A percentile compares a stretch with the other conserved stretches of the same genome.
Conservation (phyloP, 495 filamentous ascomycete species). For the Tuber microsphaerosporum region DNA sequence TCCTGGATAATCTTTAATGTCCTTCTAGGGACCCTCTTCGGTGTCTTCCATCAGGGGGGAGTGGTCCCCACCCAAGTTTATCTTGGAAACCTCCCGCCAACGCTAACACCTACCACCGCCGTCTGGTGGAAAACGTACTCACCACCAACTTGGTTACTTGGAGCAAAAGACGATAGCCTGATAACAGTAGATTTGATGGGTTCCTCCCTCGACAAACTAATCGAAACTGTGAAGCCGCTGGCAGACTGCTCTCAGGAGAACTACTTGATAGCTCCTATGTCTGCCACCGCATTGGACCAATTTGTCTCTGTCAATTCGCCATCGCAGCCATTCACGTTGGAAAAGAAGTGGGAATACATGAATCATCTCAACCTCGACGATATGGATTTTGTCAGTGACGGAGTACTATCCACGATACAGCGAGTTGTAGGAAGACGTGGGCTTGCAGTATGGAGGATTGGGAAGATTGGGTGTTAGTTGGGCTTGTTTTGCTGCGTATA, state of each 20-base stretch:
- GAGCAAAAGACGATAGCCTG: constrained; percentile 57
- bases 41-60: constrained; percentile 88
- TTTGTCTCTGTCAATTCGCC: constrained; percentile 42
- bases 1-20: constrained; percentile 81
- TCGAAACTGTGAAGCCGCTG: constrained; percentile 53
- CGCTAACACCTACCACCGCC: constrained; percentile 56
- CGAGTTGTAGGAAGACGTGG: constrained; percentile 76
- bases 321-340: constrained; percentile 47
- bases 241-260: constrained; percentile 54
- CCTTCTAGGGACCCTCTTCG: constrained; percentile 73
- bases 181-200: constrained; percentile 80
- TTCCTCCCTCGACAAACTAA: constrained; percentile 55
- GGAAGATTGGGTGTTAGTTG: constrained; percentile 34
- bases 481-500: background rate
- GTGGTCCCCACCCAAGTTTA: constrained; percentile 69
- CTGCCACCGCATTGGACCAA: constrained; percentile 63
- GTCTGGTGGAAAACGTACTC: constrained; percentile 98
- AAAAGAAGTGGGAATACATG: constrained; percentile 62
- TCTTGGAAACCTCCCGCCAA: constrained; percentile 21
- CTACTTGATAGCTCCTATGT: constrained; percentile 65
- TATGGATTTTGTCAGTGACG: constrained; percentile 80
- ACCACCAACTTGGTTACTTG: constrained; percentile 85
- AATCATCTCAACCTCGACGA: constrained; percentile 87
- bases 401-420: constrained; percentile 63
- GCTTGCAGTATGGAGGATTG: constrained; percentile 68